A percentile compares a stretch with the other conserved stretches of the same genome.
Conservation (phyloP, 257 asterid species). For the Salvia rosmarinus region DNA sequence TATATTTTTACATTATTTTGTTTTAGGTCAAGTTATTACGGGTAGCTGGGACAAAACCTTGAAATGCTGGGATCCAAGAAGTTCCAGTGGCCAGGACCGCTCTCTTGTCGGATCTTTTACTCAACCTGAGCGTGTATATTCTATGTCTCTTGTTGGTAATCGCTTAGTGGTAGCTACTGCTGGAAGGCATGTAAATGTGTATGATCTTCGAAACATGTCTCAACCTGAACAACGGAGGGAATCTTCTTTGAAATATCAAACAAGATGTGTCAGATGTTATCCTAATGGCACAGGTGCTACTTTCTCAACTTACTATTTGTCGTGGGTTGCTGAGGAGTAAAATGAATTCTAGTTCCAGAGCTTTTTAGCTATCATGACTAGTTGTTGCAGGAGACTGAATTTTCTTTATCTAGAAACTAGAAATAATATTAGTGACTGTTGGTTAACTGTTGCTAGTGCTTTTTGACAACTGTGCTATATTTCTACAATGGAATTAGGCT, state of each 20-base stretch:
- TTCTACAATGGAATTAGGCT: constrained; percentile 7
- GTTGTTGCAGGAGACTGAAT: neutral
- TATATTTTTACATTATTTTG: constrained; percentile 3
- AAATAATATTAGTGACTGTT: neutral
- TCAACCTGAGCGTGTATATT: constrained; percentile 98
- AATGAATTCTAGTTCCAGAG: neutral
- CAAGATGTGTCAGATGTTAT: constrained; percentile 90
- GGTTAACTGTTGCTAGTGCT: neutral
- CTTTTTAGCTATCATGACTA: neutral
- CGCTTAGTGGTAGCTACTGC: constrained; percentile 95
- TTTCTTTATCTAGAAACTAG: neutral
- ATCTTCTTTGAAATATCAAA: constrained; percentile 92
- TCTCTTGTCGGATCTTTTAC: constrained; percentile 78
- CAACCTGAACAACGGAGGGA: constrained; percentile 96
- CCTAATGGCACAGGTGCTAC: constrained; percentile 91
- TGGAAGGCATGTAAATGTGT: constrained; percentile 93
- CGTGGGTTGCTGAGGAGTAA: neutral
- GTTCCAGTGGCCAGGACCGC: constrained; percentile 91
- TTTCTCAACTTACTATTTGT: constrained; percentile 27
- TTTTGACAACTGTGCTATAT: neutral
- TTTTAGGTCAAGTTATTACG: constrained; percentile 91
- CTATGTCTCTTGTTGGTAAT: constrained; percentile 86
- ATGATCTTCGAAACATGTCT: constrained; percentile 91
- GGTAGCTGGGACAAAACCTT: constrained; percentile 98
- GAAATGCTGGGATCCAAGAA: constrained; percentile 99